These are phyloP conservation scores for Silene conica DNA, from an alignment of 148 eudicot species.

Conservation along the genomic window DNA sequence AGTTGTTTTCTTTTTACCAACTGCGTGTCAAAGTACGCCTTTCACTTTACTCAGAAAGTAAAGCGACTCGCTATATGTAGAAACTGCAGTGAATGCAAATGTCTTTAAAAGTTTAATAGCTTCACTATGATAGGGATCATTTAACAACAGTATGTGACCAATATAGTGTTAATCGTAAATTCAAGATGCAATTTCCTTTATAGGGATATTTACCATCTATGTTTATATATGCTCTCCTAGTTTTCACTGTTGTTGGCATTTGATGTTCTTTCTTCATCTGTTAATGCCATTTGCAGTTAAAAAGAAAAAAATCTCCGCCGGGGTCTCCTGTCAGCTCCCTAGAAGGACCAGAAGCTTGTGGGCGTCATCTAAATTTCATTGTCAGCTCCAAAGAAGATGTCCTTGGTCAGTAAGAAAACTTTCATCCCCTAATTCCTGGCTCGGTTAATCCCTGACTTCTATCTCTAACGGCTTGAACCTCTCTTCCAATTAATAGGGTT, in stretches of 20 bases:
- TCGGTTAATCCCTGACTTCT: not conserved
- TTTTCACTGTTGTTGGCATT: not conserved
- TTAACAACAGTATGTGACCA: no score
- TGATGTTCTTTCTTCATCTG: not conserved
- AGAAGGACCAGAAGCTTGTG: constrained; percentile 37
- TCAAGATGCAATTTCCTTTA: not conserved
- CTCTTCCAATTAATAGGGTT: constrained; percentile 32
- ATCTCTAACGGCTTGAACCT: not conserved
- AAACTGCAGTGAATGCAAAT: no score
- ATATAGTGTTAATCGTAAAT: no score
- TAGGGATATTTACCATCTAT: not conserved
- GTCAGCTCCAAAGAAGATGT: constrained; percentile 38
- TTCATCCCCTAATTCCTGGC: not conserved
- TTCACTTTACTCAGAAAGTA: no score
- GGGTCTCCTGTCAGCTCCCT: constrained; percentile 31
- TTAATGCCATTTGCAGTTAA: constrained; percentile 17
- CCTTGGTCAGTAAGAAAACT: constrained; percentile 34
- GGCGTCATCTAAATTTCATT: constrained; percentile 42
- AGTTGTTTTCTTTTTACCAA: no score
- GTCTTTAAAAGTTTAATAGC: no score
- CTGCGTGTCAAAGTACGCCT: no score
- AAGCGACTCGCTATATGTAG: no score
- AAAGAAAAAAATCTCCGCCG: constrained; percentile 21
- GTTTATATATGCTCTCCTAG: not conserved
- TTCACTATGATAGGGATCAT: no score